phyloP scores from a whole-genome alignment of 371 early-diverging fungal species.

The Syncephalastrum sp. region DNA sequence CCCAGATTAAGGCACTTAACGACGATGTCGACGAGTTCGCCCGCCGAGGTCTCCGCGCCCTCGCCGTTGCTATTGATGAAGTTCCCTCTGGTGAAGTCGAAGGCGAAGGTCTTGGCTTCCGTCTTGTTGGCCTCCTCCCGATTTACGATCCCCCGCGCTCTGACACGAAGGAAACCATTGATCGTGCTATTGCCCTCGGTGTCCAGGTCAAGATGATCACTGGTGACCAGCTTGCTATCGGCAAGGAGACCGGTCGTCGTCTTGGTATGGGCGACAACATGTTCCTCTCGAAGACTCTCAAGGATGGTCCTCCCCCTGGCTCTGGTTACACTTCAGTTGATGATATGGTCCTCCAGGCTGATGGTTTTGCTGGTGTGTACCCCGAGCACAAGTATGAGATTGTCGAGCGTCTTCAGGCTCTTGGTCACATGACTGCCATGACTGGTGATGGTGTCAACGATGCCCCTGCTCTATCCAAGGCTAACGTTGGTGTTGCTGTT shows the following conservation, averaged over 20 bases:
- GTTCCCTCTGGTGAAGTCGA: conserved; percentile 52
- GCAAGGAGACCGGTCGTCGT: conserved; percentile 75
- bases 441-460: conserved; percentile 96
- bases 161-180: conserved; percentile 76
- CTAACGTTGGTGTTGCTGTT: conserved; percentile 79
- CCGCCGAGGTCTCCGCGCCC: conserved; percentile 74
- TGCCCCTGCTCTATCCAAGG: conserved; percentile 85
- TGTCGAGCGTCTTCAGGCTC: conserved; percentile 80
- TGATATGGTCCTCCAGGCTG: conserved; percentile 69
- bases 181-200: conserved; percentile 77
- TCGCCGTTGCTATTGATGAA: conserved; percentile 66
- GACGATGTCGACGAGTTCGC: conserved; percentile 71
- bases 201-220: conserved; percentile 92
- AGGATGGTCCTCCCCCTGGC: conserved; percentile 60
- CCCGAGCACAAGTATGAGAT: conserved; percentile 92
- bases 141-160: conserved; percentile 90
- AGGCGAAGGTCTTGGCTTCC: conserved; percentile 56
- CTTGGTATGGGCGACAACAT: conserved; percentile 66
- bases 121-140: conserved; percentile 64
- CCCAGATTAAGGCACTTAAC: conserved; percentile 42
- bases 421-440: conserved; percentile 79
- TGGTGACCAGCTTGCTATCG: conserved; percentile 88
- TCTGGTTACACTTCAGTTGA: conserved; percentile 72
- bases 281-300: conserved; percentile 69
- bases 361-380: conserved; percentile 84